Percentiles rank a stretch among this genome's conserved stretches.
phyloP scores from a whole-genome alignment of 257 asterid genomes.

The Solanum clarkiae region DNA sequence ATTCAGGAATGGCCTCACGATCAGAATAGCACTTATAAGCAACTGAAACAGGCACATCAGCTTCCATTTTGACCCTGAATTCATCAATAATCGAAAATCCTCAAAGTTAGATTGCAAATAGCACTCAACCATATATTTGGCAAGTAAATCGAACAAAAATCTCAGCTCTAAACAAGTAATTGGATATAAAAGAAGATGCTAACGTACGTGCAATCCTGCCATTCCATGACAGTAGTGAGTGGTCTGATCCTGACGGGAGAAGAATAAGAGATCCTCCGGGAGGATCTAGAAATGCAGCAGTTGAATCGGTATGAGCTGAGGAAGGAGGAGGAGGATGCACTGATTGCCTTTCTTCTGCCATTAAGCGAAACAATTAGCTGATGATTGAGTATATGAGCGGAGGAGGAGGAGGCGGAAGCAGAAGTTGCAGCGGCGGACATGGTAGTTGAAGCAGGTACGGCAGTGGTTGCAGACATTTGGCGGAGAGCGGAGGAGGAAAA shows the following conservation, averaged over 20 bases:
- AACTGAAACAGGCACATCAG: conserved; percentile 72
- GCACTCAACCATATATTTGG: neutral
- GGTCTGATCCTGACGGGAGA: neutral
- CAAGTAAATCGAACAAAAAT: neutral
- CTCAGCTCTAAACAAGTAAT: neutral
- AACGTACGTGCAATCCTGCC: conserved; percentile 93
- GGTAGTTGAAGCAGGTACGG: neutral
- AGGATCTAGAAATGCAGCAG: conserved; percentile 9
- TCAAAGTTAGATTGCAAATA: neutral
- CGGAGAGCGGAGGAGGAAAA: neutral
- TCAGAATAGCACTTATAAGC: conserved; percentile 83
- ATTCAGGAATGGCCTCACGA: conserved; percentile 79
- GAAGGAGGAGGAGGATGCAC: conserved; percentile 11
- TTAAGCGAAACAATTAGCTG: neutral
- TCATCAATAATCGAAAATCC: neutral
- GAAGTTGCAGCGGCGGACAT: neutral
- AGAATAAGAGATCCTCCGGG: conserved; percentile 7
- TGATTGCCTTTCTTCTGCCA: neutral
- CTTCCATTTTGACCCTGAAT: conserved; percentile 75
- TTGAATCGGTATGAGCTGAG: conserved; percentile 5
- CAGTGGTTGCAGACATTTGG: neutral
- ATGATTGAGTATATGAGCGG: neutral
- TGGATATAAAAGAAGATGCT: neutral
- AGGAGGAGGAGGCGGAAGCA: neutral
- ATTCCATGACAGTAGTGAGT: conserved; percentile 52